Base-by-base conservation (phyloP, 2,329 filamentous ascomycete species). In the Alternaria dauci region DNA sequence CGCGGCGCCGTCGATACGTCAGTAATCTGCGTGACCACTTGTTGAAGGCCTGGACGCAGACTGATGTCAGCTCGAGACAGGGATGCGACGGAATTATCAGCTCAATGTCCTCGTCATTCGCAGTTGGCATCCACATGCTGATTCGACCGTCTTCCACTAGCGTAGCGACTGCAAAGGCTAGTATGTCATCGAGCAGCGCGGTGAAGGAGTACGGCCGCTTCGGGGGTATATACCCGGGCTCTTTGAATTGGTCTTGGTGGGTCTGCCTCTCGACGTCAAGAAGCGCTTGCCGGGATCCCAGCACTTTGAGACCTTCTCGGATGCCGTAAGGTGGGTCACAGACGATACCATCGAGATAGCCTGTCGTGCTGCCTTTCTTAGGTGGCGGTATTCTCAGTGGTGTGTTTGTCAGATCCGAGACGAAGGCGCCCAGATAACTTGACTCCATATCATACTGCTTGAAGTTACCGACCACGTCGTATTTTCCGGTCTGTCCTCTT, bases 261-360 rank as follows among this genome's bases (percentile, higher is more conserved):
- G 68, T 69, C 28, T 69, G 59, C 7, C 65, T 64, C 48, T 76
- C 73, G 6, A 52, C 16, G 5, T 71, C 70, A 14, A 65, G 65
- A 1, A 75, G 66, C 20, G 67, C 57, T 18, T 95, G 89, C 63
- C 89, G 88, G 55, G 87, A 86, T 1, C 95, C 95, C 0, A 99
- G 83, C 2, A 99, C 94, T 71, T 91, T 91, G 61, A 98, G 79
- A 0, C 95, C 95, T 78, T 99, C 95, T 48, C 95, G 86, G 6
- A 99, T 93, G 2, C 95, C 95, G 74, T 99, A 99, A 0, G 95
- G 95, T 18, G 95, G 95, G 80, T 99, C 95, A 72, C 94, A 98
- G 7, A 98, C 84, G 60, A 99, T 96, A 4, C 92, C 94, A 77
- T 99, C 94, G 60, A 98, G 88, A 66, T 90, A 85, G 52, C 87